Percentiles rank a stretch among this genome's conserved stretches.
phyloP scores from a whole-genome alignment of 257 asterid genomes.

The Nicotiana sylvestris region DNA sequence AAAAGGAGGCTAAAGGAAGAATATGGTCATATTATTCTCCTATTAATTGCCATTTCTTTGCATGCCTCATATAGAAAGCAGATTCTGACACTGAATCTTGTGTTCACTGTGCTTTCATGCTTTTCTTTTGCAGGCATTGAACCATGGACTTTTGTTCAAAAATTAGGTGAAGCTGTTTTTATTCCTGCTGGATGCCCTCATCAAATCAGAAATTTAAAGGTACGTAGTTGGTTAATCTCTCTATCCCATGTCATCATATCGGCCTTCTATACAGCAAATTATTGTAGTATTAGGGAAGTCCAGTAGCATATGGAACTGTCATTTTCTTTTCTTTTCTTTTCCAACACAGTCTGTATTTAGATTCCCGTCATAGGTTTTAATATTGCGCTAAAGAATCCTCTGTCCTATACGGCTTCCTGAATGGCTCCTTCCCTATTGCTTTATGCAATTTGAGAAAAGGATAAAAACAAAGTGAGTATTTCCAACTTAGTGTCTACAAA shows the following conservation, averaged over 20 bases:
- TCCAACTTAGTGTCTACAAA: neutral
- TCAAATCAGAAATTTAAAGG: conserved; percentile 50
- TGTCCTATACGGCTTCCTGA: neutral
- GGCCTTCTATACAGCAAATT: neutral
- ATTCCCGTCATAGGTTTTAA: neutral
- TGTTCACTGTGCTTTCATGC: neutral
- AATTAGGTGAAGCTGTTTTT: conserved; percentile 42
- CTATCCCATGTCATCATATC: neutral
- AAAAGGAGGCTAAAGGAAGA: conserved; percentile 43
- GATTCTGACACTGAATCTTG: neutral
- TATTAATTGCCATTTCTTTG: neutral
- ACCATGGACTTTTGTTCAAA: conserved; percentile 49
- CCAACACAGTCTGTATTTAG: neutral
- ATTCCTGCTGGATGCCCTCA: conserved; percentile 52
- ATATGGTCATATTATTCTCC: conserved; percentile 26
- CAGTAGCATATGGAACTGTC: neutral
- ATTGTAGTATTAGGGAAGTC: neutral
- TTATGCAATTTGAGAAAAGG: neutral
- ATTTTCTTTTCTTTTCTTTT: conserved; percentile 4
- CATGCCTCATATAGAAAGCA: neutral
- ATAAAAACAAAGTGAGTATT: neutral
- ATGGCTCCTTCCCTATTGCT: neutral
- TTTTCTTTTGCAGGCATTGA: conserved; percentile 33
- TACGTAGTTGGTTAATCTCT: conserved; percentile 8
- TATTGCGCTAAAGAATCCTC: neutral